A percentile compares a stretch with the other conserved stretches of the same genome.
phyloP scores from a whole-genome alignment of 2,329 filamentous ascomycete genomes.

The Corynespora cassiicola region DNA sequence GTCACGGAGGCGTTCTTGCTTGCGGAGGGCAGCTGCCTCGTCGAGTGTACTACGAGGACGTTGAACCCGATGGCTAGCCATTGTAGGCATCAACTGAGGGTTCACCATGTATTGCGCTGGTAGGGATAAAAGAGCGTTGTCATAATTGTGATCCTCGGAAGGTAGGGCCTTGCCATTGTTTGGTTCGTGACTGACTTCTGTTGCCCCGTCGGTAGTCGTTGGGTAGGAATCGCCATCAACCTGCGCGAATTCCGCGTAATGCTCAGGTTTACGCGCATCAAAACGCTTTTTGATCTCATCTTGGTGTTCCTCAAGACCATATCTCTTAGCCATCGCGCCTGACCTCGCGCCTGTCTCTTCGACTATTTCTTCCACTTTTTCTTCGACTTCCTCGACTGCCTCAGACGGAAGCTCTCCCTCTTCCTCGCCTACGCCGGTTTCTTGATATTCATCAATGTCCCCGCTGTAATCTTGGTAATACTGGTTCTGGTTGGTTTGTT shows the following conservation, averaged over 20 bases:
- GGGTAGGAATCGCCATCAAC: slow-evolving; percentile 45
- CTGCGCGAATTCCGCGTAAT: slow-evolving; percentile 6
- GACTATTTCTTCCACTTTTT: slow-evolving; percentile 10
- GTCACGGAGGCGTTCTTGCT: slow-evolving; percentile 26
- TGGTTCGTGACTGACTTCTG: slow-evolving; percentile 23
- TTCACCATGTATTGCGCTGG: slow-evolving; percentile 15
- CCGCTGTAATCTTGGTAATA: slow-evolving; percentile 14
- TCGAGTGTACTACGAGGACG: slow-evolving; percentile 6
- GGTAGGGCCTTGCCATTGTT: slow-evolving; percentile 15
- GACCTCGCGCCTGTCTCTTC: slow-evolving; percentile 1
- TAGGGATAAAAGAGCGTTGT: slow-evolving; percentile 11
- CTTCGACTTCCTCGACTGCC: slow-evolving; percentile 15
- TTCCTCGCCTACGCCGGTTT: slow-evolving; percentile 13
- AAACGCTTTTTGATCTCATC: slow-evolving; percentile 5
- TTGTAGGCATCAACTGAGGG: slow-evolving; percentile 5
- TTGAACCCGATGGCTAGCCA: slow-evolving; percentile 12
- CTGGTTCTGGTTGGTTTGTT: slow-evolving; percentile 10
- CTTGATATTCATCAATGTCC: slow-evolving; percentile 11
- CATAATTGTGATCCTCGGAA: slow-evolving; percentile 11
- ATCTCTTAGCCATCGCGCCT: slow-evolving; percentile 7
- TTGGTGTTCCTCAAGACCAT: slow-evolving; percentile 4
- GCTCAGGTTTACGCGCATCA: slow-evolving; percentile 4
- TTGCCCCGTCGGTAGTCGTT: slow-evolving; percentile 40
- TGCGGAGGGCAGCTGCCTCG: too few species aligned
- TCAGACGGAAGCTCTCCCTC: slow-evolving; percentile 6